phyloP scores from a whole-genome alignment of 768 basidiomycete species.

The Cantharellus anzutake region DNA sequence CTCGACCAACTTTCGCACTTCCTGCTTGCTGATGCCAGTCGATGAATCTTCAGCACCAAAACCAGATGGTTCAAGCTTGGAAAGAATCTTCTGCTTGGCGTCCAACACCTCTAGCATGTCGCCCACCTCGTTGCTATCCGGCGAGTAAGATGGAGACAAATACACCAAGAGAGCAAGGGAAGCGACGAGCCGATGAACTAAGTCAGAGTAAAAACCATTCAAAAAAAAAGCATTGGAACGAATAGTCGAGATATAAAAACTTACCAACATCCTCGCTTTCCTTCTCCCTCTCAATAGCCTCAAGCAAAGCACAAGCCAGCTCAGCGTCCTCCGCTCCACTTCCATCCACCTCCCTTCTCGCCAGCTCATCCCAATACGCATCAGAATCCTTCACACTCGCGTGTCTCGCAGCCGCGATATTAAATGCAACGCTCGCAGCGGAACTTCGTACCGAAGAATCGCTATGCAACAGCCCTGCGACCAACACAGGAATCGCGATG shows the following conservation, averaged over 20 bases:
- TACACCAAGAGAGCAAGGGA: conserved; percentile 60
- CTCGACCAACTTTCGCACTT: conserved; percentile 40
- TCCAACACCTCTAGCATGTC: conserved; percentile 52
- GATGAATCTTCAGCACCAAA: conserved; percentile 18
- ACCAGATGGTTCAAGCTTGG: conserved; percentile 32
- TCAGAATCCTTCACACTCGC: neutral
- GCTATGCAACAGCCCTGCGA: conserved; percentile 37
- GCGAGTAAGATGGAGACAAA: conserved; percentile 47
- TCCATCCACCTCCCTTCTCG: conserved; percentile 19
- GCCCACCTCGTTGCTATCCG: conserved; percentile 20
- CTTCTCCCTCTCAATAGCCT: conserved; percentile 53
- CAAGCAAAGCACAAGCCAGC: conserved; percentile 62
- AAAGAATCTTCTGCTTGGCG: conserved; percentile 31
- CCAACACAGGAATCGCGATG: conserved; percentile 39
- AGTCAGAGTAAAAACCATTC: neutral
- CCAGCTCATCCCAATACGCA: conserved; percentile 13
- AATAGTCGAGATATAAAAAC: conserved; percentile 14
- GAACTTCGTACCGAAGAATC: conserved; percentile 56
- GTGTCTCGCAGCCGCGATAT: conserved; percentile 37
- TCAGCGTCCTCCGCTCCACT: conserved; percentile 73
- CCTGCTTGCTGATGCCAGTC: conserved; percentile 39
- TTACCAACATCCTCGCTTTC: conserved; percentile 63
- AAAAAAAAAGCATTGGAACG: neutral
- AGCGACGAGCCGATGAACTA: conserved; percentile 69
- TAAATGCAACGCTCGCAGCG: conserved; percentile 67